Conservation (phyloP, 495 filamentous ascomycete species). For the Annulohypoxylon maeteangense region DNA sequence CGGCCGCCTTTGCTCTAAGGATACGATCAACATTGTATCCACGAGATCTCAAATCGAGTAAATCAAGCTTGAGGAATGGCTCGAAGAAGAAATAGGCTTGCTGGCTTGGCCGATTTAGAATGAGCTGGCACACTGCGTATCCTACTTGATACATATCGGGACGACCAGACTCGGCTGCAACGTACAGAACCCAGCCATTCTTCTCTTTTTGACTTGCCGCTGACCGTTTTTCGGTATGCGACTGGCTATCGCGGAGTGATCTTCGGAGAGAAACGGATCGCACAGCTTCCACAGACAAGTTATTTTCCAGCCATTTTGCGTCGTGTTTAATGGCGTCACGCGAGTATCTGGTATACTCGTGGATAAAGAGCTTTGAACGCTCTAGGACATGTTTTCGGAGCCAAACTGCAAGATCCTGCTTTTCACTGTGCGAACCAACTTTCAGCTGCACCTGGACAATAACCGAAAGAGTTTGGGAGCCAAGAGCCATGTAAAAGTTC, state of each 20-base stretch:
- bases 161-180: constrained; percentile 61
- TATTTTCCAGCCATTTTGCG: constrained; percentile 87
- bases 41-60: constrained; percentile 78
- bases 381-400: constrained; percentile 84
- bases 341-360: constrained; percentile 68
- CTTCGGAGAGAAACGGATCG: constrained; percentile 76
- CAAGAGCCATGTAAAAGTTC: constrained; percentile 77
- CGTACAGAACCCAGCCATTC: constrained; percentile 55
- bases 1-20: constrained; percentile 81
- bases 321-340: constrained; percentile 83
- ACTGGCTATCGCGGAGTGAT: constrained; percentile 72
- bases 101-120: constrained; percentile 85
- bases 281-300: constrained; percentile 80
- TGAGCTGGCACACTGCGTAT: constrained; percentile 77
- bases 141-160: constrained; percentile 91
- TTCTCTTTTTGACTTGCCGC: constrained; percentile 61
- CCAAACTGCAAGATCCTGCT: constrained; percentile 62
- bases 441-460: constrained; percentile 70
- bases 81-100: constrained; percentile 88
- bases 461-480: constrained; percentile 65
- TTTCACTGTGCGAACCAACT: constrained; percentile 59
- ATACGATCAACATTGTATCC: constrained; percentile 97
- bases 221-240: constrained; percentile 74
- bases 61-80: constrained; percentile 79
- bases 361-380: constrained; percentile 85